These are phyloP conservation scores for Moniliophthora roreri DNA, from an alignment of 1,284 basidiomycete species.

Conservation along the genomic window DNA sequence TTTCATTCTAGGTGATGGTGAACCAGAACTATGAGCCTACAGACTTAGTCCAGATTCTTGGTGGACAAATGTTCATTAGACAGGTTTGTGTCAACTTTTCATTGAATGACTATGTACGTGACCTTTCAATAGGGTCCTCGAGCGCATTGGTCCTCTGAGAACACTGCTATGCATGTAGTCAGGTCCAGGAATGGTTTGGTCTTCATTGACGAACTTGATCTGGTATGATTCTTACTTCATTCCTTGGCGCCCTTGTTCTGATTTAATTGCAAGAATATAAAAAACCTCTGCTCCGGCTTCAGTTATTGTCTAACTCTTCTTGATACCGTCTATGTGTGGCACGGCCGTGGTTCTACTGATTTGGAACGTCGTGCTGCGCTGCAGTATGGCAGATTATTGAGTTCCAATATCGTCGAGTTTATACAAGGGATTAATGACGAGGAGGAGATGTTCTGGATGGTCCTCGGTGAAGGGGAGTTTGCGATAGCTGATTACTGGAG, in stretches of 20 bases:
- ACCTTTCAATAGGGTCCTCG: constrained; percentile 54
- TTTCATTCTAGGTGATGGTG: constrained; percentile 40
- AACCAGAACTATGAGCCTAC: constrained; percentile 62
- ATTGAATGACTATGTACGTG: background rate
- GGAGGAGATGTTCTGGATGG: constrained; percentile 83
- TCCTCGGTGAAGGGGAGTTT: constrained; percentile 69
- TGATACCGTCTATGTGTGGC: constrained; percentile 74
- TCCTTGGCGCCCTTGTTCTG: background rate
- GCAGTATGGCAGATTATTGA: constrained; percentile 55
- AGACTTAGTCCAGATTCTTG: constrained; percentile 61
- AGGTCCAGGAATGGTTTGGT: constrained; percentile 50
- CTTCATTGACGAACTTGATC: constrained; percentile 71
- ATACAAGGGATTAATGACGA: constrained; percentile 57
- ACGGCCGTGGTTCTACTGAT: constrained; percentile 64
- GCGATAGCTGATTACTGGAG: constrained; percentile 79
- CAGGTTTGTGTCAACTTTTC: constrained; percentile 48
- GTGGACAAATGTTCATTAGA: constrained; percentile 63
- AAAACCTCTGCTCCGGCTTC: constrained; percentile 76
- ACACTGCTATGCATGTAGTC: constrained; percentile 77
- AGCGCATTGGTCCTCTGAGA: constrained; percentile 72
- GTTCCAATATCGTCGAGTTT: constrained; percentile 49
- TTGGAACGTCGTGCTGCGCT: constrained; percentile 60
- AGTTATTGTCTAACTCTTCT: constrained; percentile 74
- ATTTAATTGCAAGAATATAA: constrained; percentile 30
- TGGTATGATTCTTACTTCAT: constrained; percentile 44